Conservation (phyloP, 257 asterid genomes). For the Craterostigma plantagineum region DNA sequence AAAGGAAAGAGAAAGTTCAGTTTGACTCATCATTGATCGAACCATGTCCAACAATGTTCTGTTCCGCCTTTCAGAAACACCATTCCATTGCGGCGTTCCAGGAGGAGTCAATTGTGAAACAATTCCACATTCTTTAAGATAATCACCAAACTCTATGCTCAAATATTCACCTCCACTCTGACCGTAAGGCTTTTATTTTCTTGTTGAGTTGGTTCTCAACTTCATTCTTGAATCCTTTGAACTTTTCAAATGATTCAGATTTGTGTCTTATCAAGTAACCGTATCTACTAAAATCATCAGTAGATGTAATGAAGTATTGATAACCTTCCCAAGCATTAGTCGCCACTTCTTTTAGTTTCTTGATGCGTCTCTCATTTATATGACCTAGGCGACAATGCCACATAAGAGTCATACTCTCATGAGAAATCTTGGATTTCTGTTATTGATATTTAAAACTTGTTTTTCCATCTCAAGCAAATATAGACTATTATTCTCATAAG, state of each 20-base stretch:
- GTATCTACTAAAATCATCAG: not conserved
- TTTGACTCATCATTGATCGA: not conserved
- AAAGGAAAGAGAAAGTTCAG: not conserved
- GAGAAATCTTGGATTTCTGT: not conserved
- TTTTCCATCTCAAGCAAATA: not conserved
- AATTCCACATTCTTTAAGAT: not conserved
- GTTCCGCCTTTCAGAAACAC: not conserved
- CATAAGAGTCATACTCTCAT: not conserved
- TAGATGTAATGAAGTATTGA: not conserved
- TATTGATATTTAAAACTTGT: constrained; percentile 1
- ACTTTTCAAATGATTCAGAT: not conserved
- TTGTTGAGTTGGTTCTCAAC: not conserved
- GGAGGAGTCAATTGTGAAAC: not conserved
- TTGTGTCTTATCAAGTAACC: not conserved
- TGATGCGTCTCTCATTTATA: constrained; percentile 4
- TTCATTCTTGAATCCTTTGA: not conserved
- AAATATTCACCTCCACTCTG: not conserved
- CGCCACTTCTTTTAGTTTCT: not conserved
- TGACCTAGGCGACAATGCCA: constrained; percentile 4
- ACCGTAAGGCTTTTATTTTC: not conserved
- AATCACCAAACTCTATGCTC: not conserved
- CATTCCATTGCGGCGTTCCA: not conserved
- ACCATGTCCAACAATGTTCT: not conserved
- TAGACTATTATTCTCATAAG: not conserved
- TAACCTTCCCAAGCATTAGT: not conserved